These are phyloP conservation scores for Talaromyces sp. DNA, from an alignment of 2,329 filamentous ascomycete genomes.

Conservation along the genomic window DNA sequence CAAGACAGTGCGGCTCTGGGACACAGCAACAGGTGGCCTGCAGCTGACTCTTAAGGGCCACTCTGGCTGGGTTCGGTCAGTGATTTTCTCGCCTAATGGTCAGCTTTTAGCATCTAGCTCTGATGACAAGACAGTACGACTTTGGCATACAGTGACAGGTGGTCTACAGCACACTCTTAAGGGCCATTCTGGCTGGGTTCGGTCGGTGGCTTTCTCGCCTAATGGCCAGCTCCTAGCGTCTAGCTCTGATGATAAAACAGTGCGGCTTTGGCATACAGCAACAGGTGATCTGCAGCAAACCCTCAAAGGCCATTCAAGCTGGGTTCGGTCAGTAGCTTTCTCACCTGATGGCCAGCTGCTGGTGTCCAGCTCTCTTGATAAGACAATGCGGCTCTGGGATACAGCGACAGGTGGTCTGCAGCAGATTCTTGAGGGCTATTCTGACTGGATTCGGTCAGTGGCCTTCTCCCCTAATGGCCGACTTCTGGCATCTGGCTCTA, in stretches of 20 bases:
- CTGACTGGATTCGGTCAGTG: neutral
- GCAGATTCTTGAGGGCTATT: neutral
- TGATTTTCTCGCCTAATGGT: slow-evolving; percentile 1
- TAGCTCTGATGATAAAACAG: neutral
- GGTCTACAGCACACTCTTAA: neutral
- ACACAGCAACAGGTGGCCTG: neutral
- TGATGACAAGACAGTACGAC: neutral
- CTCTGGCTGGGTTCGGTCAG: neutral
- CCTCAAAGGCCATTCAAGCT: neutral
- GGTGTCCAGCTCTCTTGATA: neutral
- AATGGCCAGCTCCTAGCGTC: neutral
- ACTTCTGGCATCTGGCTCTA: neutral
- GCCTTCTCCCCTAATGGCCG: neutral
- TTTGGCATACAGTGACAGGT: neutral
- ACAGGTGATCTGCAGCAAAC: neutral
- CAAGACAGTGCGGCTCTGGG: neutral
- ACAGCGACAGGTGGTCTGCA: neutral
- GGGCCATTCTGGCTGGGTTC: neutral
- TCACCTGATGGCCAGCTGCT: neutral
- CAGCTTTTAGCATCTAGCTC: neutral
- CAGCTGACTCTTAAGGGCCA: neutral
- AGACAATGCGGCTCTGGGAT: neutral
- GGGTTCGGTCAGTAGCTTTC: neutral
- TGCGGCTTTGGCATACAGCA: neutral
- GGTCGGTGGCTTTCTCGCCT: neutral